These are phyloP conservation scores for Pezicula carpinea DNA, from an alignment of 2,329 filamentous ascomycete species.

Conservation along the genomic window DNA sequence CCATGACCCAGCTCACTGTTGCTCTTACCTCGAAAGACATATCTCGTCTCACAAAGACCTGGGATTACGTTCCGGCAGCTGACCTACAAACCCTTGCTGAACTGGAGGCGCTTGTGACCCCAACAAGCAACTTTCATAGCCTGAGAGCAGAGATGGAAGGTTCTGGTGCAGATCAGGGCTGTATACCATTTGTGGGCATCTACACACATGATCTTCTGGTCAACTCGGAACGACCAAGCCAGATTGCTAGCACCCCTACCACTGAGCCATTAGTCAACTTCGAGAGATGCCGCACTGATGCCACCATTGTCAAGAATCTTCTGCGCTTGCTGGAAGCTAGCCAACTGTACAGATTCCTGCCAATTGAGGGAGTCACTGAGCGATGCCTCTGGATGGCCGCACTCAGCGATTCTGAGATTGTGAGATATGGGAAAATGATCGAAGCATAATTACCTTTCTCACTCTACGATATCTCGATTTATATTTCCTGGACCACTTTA, in stretches of 20 bases:
- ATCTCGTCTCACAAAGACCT: constrained; percentile 62
- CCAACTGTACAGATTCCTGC: constrained; percentile 66
- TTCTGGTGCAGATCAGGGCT: constrained; percentile 56
- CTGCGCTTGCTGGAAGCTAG: constrained; percentile 76
- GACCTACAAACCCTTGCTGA: constrained; percentile 64
- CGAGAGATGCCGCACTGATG: constrained; percentile 72
- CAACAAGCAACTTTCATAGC: constrained; percentile 72
- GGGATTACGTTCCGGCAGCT: constrained; percentile 60
- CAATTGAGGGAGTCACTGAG: constrained; percentile 72
- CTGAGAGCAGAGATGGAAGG: constrained; percentile 78
- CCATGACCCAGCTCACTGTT: constrained; percentile 75
- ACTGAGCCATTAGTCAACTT: constrained; percentile 75
- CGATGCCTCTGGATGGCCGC: constrained; percentile 83
- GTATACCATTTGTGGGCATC: constrained; percentile 78
- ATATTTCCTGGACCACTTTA: not conserved
- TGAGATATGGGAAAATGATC: constrained; percentile 32
- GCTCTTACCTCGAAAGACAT: constrained; percentile 72
- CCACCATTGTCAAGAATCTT: constrained; percentile 73
- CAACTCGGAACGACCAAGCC: constrained; percentile 73
- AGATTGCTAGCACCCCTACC: constrained; percentile 63
- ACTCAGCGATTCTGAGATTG: constrained; percentile 70
- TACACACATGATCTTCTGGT: constrained; percentile 82
- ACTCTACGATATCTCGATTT: not conserved
- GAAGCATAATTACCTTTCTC: constrained; percentile 19
- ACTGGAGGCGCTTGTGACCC: constrained; percentile 69